Base-by-base conservation (phyloP, 2,329 filamentous ascomycete genomes). In the Hypoxylon sp. region DNA sequence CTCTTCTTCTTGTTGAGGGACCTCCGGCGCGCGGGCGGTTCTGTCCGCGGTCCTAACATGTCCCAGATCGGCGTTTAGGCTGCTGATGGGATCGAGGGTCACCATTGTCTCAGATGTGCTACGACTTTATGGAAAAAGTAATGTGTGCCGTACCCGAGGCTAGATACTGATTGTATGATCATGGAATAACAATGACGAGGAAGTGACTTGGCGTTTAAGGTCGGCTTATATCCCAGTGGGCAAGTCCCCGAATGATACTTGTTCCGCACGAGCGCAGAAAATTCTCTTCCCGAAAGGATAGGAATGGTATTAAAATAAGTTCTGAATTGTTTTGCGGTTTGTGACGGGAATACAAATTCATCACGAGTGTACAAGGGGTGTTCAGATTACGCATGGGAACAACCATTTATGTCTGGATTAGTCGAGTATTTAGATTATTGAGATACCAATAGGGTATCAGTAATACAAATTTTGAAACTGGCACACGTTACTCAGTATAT, bases 1-100 rank as follows among this genome's bases (percentile, higher is more conserved):
- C 78, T 89, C 48, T 82, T 88, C 76, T 84, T 92, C 70, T 81
- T 85, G 61, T 78, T 89, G 74, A 81, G 82, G 66, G 84, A 85
- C 64, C 83, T 85, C 73, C 83, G 86, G 50, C 84, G 88, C 44
- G 81, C 84, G 59, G 80, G 81, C 57, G 82, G 84, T 14, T 84
- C 83, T 31, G 73, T 82, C 52, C 80, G 82, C 68, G 68, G 74
- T 11, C 87, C 87, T 58, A 83, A 78, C 74, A 89, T 89, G 87
- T 85, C 85, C 59, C 87, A 89, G 80, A 83, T 88, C 67, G 79
- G 83, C 71, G 85, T 83, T 52, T 86, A 80, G 72, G 63, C 57
- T 19, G 67, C 51, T 50, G 69, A 65, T 66, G 67, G 54, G 70
- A 67, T 46, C 44, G 62, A 65, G 17, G 67, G 71, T 54, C 5